Evolutionary conservation across 2,329 filamentous ascomycete species (phyloP).

Genomic region (Colletotrichum tamarilloi): DNA sequence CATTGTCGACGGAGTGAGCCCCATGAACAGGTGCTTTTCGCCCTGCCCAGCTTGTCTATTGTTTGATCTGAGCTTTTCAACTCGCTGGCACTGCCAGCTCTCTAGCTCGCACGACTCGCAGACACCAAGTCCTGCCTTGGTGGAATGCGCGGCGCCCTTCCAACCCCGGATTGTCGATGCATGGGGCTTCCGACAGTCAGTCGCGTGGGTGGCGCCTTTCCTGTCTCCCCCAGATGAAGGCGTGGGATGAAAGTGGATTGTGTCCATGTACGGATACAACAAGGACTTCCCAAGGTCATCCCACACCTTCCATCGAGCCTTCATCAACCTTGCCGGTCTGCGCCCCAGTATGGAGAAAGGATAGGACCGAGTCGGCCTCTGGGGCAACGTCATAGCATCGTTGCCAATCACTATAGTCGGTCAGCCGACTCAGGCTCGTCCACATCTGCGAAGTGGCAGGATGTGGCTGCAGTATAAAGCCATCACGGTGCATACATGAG

Average conservation of each 20-base stretch:
- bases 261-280: conserved; percentile 7
- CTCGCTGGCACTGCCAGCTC: neutral
- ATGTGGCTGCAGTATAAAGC: conserved; percentile 29
- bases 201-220: conserved; percentile 24
- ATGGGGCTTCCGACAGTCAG: neutral
- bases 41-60: neutral
- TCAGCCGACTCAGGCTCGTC: conserved; percentile 20
- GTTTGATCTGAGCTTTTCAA: neutral
- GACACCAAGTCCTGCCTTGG: neutral
- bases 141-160: neutral
- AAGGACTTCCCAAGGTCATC: neutral
- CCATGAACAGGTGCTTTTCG: conserved; percentile 12
- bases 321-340: conserved; percentile 6
- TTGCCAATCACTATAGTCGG: conserved; percentile 4
- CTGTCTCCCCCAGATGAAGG: neutral
- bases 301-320: conserved; percentile 15
- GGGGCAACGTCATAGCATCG: conserved; percentile 30
- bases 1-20: conserved; percentile 1
- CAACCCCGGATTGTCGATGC: conserved; percentile 26
- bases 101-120: neutral
- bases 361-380: conserved; percentile 29
- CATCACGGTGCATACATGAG: conserved; percentile 10
- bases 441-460: neutral
- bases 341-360: conserved; percentile 26
- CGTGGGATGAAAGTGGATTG: neutral